A percentile compares a stretch with the other conserved stretches of the same genome.
These are phyloP conservation scores for Penicillium sp. DNA, from an alignment of 2,329 filamentous ascomycete species.

Conservation along the genomic window DNA sequence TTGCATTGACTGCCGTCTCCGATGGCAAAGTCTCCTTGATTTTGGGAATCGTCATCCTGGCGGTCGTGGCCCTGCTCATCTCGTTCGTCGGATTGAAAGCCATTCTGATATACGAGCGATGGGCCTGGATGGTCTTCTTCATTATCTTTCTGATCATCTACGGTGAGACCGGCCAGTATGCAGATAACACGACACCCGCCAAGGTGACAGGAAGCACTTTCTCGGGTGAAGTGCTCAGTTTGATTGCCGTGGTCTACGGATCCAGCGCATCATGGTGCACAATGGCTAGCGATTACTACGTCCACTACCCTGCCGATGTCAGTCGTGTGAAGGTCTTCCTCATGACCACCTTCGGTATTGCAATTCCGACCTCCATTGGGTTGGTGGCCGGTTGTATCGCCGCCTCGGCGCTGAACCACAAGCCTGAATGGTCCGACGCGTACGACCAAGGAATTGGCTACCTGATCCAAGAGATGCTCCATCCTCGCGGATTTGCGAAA, in stretches of 20 bases:
- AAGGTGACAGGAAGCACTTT: conserved; percentile 31
- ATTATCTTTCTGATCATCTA: conserved; percentile 51
- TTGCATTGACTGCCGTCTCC: conserved; percentile 34
- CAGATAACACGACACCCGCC: conserved; percentile 41
- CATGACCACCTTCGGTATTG: conserved; percentile 24
- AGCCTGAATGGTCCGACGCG: conserved; percentile 17
- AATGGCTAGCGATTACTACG: conserved; percentile 27
- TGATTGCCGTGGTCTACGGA: conserved; percentile 44
- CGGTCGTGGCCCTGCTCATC: conserved; percentile 27
- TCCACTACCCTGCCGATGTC: conserved; percentile 25
- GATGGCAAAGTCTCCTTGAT: conserved; percentile 32
- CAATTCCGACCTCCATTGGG: conserved; percentile 24
- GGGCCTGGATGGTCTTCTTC: conserved; percentile 34
- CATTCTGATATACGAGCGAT: conserved; percentile 33
- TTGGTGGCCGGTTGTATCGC: conserved; percentile 21
- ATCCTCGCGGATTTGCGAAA: conserved; percentile 27
- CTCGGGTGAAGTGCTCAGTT: conserved; percentile 31
- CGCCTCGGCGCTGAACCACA: conserved; percentile 17
- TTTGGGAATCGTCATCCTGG: conserved; percentile 32
- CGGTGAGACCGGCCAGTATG: conserved; percentile 46
- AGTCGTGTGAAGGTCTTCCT: conserved; percentile 24
- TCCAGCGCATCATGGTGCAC: conserved; percentile 25
- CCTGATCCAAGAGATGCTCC: conserved; percentile 21
- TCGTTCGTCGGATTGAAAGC: conserved; percentile 30
- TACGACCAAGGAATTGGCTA: conserved; percentile 26